Evolutionary conservation across 306 rosid genomes (phyloP).

Genomic region (Vigna reflexopilosa): DNA sequence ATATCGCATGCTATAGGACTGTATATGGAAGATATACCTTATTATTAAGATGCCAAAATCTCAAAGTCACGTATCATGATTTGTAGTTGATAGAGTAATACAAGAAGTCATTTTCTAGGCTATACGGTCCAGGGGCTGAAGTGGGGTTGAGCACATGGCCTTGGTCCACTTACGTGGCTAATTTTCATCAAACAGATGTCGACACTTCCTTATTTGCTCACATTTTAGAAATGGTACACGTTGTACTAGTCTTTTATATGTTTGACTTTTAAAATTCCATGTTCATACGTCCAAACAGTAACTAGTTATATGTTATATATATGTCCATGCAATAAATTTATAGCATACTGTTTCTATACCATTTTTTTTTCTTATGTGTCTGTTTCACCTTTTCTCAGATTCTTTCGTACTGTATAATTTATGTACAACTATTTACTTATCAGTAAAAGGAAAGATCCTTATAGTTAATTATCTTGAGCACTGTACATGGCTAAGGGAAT

Average conservation of each 20-base stretch:
- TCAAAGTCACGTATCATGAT: constrained; percentile 1
- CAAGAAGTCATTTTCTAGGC: constrained; percentile 21
- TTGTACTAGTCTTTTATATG: not conserved
- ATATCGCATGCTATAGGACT: not conserved
- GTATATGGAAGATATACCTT: not conserved
- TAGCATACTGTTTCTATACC: not conserved
- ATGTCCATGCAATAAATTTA: constrained; percentile 6
- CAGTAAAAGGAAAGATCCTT: no score
- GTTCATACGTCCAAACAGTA: not conserved
- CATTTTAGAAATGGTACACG: constrained; percentile 30
- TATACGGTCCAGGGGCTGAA: constrained; percentile 29
- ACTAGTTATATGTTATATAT: no score
- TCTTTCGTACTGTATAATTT: not conserved
- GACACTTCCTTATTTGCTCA: constrained; percentile 32
- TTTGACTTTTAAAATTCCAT: not conserved
- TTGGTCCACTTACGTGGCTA: constrained; percentile 28
- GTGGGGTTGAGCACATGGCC: constrained; percentile 47
- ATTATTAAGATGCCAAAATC: constrained; percentile 27
- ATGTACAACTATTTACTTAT: not conserved
- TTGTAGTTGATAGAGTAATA: constrained; percentile 9
- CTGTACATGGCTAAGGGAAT: constrained; percentile 3
- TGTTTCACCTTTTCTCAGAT: not conserved
- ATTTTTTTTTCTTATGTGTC: not conserved
- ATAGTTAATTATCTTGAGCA: not conserved
- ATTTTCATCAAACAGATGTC: constrained; percentile 2